These are phyloP conservation scores for Beauveria sp. DNA, from an alignment of 2,329 filamentous ascomycete genomes.

Conservation along the genomic window DNA sequence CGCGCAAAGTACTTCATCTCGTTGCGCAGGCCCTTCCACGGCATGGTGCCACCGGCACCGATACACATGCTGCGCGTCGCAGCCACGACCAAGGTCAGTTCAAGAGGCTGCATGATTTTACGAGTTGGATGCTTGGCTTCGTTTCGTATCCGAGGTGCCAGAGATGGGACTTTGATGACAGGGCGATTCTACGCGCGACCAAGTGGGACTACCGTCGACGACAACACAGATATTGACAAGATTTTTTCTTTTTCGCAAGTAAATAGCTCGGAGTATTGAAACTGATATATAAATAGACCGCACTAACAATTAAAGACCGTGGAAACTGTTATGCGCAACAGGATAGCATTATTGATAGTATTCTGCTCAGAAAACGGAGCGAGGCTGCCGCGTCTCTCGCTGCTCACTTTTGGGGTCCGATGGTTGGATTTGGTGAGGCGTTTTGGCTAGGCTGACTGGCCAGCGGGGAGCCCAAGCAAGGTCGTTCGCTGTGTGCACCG, in stretches of 20 bases:
- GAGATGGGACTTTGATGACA: neutral
- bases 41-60: constrained; percentile 67
- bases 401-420: neutral
- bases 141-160: neutral
- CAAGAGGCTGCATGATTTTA: constrained; percentile 32
- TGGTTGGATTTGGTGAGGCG: neutral
- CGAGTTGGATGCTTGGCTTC: neutral
- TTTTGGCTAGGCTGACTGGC: constrained; percentile 3
- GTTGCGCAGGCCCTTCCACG: constrained; percentile 80
- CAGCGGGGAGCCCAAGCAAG: neutral
- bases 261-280: too few species aligned
- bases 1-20: constrained; percentile 96
- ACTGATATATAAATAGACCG: too few species aligned
- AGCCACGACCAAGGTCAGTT: constrained; percentile 89
- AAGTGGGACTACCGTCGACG: neutral
- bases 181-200: neutral
- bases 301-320: too few species aligned
- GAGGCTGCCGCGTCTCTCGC: neutral
- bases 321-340: too few species aligned
- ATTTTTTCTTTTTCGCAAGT: too few species aligned
- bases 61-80: constrained; percentile 88
- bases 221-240: too few species aligned
- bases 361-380: neutral
- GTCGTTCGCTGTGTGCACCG: too few species aligned
- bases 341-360: too few species aligned